Conservation (phyloP, 176 grass and related monocot species). For the Oryza coarctata region DNA sequence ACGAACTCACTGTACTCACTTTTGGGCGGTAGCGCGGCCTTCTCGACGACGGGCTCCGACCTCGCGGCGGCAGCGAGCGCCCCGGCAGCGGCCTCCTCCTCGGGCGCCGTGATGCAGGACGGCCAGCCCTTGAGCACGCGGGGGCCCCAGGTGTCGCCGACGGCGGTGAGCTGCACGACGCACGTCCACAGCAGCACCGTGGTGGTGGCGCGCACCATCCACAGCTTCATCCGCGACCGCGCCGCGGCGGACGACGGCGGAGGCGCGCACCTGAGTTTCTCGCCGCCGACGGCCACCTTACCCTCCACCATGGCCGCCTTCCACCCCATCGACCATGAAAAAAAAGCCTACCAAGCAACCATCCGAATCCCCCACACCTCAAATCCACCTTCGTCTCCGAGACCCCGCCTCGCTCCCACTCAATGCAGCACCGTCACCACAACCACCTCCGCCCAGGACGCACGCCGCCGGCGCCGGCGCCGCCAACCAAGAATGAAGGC, state of each 20-base stretch:
- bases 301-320: constrained; percentile 37
- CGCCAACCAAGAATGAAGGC: not conserved
- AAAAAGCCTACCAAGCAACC: not conserved
- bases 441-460: not conserved
- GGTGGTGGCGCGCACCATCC: constrained; percentile 62
- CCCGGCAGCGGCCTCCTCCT: constrained; percentile 7
- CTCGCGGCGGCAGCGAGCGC: not conserved
- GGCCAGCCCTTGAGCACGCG: constrained; percentile 77
- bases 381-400: constrained; percentile 6
- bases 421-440: constrained; percentile 25
- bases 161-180: constrained; percentile 72
- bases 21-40: constrained; percentile 53
- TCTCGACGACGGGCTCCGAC: constrained; percentile 40
- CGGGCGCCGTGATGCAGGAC: constrained; percentile 55
- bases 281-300: constrained; percentile 25
- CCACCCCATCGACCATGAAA: constrained; percentile 53
- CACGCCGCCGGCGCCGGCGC: not conserved
- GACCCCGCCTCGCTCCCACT: not conserved
- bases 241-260: constrained; percentile 34
- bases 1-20: constrained; percentile 50
- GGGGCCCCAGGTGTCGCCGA: constrained; percentile 72
- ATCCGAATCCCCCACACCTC: not conserved
- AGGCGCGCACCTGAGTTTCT: constrained; percentile 43
- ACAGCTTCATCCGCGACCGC: constrained; percentile 69
- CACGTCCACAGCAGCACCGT: constrained; percentile 72